phyloP scores from a whole-genome alignment of 371 early-diverging fungal species.

The Mortierella sp. region DNA sequence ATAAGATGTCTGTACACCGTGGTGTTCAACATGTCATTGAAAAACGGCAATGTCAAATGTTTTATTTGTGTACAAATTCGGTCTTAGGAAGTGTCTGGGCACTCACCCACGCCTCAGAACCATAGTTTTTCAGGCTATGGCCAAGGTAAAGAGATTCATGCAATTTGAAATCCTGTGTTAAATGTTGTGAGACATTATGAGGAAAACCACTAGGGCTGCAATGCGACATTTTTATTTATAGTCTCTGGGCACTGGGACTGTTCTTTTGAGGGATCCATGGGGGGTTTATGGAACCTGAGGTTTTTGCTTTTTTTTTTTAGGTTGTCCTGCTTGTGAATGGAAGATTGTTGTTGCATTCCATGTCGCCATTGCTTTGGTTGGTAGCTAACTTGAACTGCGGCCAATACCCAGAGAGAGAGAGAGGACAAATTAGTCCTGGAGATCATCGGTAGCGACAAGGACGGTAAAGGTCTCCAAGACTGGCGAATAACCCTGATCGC shows the following conservation, averaged over 20 bases:
- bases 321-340: too few relatives aligned
- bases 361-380: background rate
- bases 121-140: slow-evolving; percentile 42
- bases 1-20: slow-evolving; percentile 30
- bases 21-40: slow-evolving; percentile 51
- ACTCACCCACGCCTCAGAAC: slow-evolving; percentile 36
- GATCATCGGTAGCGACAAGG: background rate
- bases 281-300: background rate
- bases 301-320: too few relatives aligned
- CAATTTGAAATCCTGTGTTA: slow-evolving; percentile 53
- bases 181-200: slow-evolving; percentile 50
- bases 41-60: slow-evolving; percentile 39
- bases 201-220: background rate
- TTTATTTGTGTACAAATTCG: slow-evolving; percentile 41
- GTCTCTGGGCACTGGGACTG: background rate
- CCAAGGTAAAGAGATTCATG: slow-evolving; percentile 36
- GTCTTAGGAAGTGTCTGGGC: slow-evolving; percentile 57
- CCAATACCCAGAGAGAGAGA: background rate
- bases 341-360: too few relatives aligned
- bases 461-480: background rate
- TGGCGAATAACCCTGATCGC: slow-evolving; percentile 2
- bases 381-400: background rate
- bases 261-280: background rate
- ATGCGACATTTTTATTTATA: background rate
- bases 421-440: background rate